Base-by-base conservation (phyloP, 441 rosid genomes). In the Bruguiera hainesii region DNA sequence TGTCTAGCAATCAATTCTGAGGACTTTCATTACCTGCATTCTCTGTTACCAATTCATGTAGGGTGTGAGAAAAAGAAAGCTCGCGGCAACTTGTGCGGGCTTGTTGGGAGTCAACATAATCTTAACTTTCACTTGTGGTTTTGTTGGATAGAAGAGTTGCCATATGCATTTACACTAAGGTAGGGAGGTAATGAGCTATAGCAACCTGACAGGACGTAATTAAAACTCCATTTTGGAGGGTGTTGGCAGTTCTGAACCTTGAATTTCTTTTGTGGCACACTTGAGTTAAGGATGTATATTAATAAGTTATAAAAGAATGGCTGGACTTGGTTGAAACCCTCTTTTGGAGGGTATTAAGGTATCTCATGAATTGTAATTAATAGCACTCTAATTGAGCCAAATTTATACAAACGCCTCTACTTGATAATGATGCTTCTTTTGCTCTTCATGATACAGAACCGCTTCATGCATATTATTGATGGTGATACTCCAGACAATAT, bases 151-250 rank as follows among this genome's bases (percentile, higher is more conserved):
- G 29, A 19, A n/a, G 58, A 30, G 20, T 20, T 16, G 3, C 2
- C 11, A 64, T 52, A 11, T 53, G 28, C 26, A 21, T 25, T 53
- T 53, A 8, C 56, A 20, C 25, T n/a, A 3, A 53, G 57, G 55
- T 50, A 50, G 19, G 55, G 55, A 19, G 7, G 26, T 26, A 46
- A 46, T 26, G 48, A n/a, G 50, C n/a, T 29, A 50, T 6, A 31
- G 16, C 25, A 59, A 59, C 13, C 23, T 69, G 52, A 7, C 19
- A 60, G 35, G 70, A 69, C 66, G 51, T 11, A 30, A 29, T 21
- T 23, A 39, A 60, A 64, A 52, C 51, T 56, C 65, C 51, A 20
- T 16, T 16, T 8, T 50, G 16, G 21, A 42, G 11, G 49, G 20
- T 29, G 21, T 29, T 63, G 15, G 60, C n/a, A 7, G 33, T 50